phyloP scores from a whole-genome alignment of 768 basidiomycete species.

The Podaxis carcinomalis region DNA sequence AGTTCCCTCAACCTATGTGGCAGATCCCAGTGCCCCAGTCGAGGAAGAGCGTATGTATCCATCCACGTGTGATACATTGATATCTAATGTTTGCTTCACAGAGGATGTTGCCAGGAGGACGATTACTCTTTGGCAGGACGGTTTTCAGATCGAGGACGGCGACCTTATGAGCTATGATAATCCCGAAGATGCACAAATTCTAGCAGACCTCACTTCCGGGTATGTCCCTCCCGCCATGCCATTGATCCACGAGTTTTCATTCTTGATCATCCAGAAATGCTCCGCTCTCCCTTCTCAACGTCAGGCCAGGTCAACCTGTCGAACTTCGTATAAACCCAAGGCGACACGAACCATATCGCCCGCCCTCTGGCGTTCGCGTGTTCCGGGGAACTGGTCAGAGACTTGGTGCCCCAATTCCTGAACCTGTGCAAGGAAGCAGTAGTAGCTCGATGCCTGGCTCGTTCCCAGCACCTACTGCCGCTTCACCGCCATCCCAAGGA shows the following conservation, averaged over 20 bases:
- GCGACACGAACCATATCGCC: slow-evolving; percentile 64
- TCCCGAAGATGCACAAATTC: slow-evolving; percentile 60
- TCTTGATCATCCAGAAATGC: slow-evolving; percentile 50
- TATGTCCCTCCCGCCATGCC: slow-evolving; percentile 25
- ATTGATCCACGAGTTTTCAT: neutral
- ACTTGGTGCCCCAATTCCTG: slow-evolving; percentile 75
- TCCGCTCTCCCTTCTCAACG: slow-evolving; percentile 72
- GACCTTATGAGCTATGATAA: slow-evolving; percentile 82
- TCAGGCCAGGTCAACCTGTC: slow-evolving; percentile 73
- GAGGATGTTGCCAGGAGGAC: slow-evolving; percentile 68
- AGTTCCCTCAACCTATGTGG: slow-evolving; percentile 69
- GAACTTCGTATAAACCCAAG: slow-evolving; percentile 77
- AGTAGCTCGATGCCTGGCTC: slow-evolving; percentile 51
- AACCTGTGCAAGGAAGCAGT: slow-evolving; percentile 14
- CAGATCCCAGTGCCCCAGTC: slow-evolving; percentile 56
- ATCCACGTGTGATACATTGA: neutral
- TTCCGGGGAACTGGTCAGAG: slow-evolving; percentile 79
- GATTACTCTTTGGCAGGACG: slow-evolving; percentile 90
- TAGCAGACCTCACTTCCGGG: slow-evolving; percentile 80
- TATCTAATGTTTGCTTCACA: slow-evolving; percentile 12
- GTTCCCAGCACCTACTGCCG: slow-evolving; percentile 38
- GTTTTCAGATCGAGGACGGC: slow-evolving; percentile 89
- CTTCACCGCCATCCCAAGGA: slow-evolving; percentile 16
- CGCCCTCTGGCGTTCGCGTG: slow-evolving; percentile 43
- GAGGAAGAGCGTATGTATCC: slow-evolving; percentile 23